Percentiles rank a stretch among this genome's conserved stretches.
Conservation (phyloP, 2,329 filamentous ascomycete genomes). For the Colletotrichum incanum region DNA sequence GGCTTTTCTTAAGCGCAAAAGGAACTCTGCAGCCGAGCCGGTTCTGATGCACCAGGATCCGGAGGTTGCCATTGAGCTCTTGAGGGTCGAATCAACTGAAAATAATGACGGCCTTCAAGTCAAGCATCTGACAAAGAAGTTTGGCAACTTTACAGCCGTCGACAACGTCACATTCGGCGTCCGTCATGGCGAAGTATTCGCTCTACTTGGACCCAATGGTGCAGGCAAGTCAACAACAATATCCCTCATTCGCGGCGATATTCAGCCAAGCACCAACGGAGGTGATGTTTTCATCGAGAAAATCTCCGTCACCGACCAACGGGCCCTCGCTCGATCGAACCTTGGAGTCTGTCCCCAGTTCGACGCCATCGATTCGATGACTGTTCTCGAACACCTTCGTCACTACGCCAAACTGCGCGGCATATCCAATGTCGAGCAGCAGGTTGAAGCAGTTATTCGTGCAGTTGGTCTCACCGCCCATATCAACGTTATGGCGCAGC, state of each 20-base stretch:
- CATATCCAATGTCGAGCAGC: slow-evolving; percentile 80
- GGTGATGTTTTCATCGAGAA: slow-evolving; percentile 88
- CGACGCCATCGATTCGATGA: slow-evolving; percentile 92
- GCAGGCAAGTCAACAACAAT: slow-evolving; percentile 95
- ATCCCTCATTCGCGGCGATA: slow-evolving; percentile 88
- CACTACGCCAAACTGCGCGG: slow-evolving; percentile 92
- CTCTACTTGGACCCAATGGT: slow-evolving; percentile 90
- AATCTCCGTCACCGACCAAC: slow-evolving; percentile 79
- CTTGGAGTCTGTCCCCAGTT: slow-evolving; percentile 93
- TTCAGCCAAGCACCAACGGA: slow-evolving; percentile 78
- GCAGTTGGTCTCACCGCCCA: slow-evolving; percentile 85
- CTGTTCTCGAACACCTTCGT: slow-evolving; percentile 85
- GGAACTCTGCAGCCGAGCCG: slow-evolving; percentile 60
- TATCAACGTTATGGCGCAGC: slow-evolving; percentile 80
- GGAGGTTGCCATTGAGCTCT: slow-evolving; percentile 76
- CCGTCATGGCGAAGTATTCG: slow-evolving; percentile 85
- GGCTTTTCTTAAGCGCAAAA: not conserved
- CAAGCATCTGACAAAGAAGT: slow-evolving; percentile 84
- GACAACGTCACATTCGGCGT: slow-evolving; percentile 90
- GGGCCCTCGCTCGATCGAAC: slow-evolving; percentile 80
- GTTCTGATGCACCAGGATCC: slow-evolving; percentile 58
- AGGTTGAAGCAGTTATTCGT: slow-evolving; percentile 81
- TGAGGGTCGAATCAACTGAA: slow-evolving; percentile 65
- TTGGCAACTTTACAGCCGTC: slow-evolving; percentile 83
- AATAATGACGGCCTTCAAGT: slow-evolving; percentile 79